Base-by-base conservation (phyloP, 163 green algal species). In the Coccomyxa subellipsoidea region DNA sequence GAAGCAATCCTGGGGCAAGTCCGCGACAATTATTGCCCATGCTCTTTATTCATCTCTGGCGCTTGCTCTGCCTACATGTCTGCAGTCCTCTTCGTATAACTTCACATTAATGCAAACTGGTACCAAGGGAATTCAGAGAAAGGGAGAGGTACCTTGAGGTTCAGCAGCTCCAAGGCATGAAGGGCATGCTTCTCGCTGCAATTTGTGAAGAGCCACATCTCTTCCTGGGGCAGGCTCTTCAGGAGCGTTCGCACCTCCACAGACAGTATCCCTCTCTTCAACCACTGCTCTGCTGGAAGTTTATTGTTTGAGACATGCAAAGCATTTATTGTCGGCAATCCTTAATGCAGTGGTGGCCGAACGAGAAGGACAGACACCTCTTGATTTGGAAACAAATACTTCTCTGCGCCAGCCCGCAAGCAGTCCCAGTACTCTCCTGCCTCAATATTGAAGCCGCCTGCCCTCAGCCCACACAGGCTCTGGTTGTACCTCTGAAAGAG, bases 191-290 rank as follows among this genome's bases (percentile, higher is more conserved):
- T 87, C 66, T 87, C 83, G 54, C 81, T 84, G 76, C 83, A 87
- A 73, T 87, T 87, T 8, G 83, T 87, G n/a, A 87, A 79, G 18
- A 87, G 54, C 83, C 83, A 87, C n/a, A 84, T 87, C 18, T 80
- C 53, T 37, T 18, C 37, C 79, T 87, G 83, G 10, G 83, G 83
- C 38, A 87, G 75, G 38, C 53, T 76, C 38, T 76, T 15, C 54
- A 87, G 39, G 10, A 82, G 78, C 25, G 69, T 32, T 29, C 73
- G 32, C 29, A 87, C 79, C 83, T 87, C 79, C 35, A 72, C 69
- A 66, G 12, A 54, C n/a, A n/a, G n/a, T n/a, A n/a, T n/a, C n/a
- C n/a, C n/a, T n/a, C n/a, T n/a, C n/a, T n/a, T n/a, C n/a, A n/a
- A n/a, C n/a, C n/a, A n/a, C n/a, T n/a, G n/a, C n/a, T n/a, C n/a